A percentile compares a stretch with the other conserved stretches of the same genome.
phyloP scores from a whole-genome alignment of 257 asterid genomes.

The Petunia axillaris region DNA sequence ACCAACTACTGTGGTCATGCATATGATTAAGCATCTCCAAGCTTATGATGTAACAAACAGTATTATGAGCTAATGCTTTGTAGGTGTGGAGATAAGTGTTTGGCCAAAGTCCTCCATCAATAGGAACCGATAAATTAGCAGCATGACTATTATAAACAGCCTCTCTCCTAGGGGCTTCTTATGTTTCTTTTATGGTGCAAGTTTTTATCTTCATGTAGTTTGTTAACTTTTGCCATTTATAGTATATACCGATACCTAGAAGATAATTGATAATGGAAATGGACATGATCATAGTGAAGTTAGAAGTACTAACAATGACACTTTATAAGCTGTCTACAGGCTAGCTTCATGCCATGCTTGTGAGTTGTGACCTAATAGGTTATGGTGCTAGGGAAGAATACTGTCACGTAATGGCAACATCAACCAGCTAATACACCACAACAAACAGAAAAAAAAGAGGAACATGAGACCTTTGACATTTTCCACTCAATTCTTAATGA shows the following conservation, averaged over 20 bases:
- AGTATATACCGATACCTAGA: not conserved
- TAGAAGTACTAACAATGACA: not conserved
- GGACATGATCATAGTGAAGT: not conserved
- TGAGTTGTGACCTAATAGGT: constrained; percentile 25
- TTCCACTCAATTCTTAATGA: not conserved
- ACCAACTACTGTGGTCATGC: not conserved
- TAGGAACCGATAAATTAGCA: not conserved
- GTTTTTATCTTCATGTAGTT: no score
- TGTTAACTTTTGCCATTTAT: not conserved
- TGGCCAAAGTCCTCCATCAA: not conserved
- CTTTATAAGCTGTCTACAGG: constrained; percentile 24
- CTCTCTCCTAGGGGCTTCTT: not conserved
- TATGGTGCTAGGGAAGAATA: not conserved
- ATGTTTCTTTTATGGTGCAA: not conserved
- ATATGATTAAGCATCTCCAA: not conserved
- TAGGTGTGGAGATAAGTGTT: not conserved
- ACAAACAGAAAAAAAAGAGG: not conserved
- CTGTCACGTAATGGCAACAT: constrained; percentile 23
- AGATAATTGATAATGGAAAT: not conserved
- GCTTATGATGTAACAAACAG: not conserved
- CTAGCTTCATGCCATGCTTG: constrained; percentile 24
- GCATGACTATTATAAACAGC: not conserved
- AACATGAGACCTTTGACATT: not conserved
- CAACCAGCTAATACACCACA: constrained; percentile 24
- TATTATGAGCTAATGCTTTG: not conserved